Base-by-base conservation (phyloP, 225 moss, liverwort and hornwort species). In the Pseudoscleropodium purum region DNA sequence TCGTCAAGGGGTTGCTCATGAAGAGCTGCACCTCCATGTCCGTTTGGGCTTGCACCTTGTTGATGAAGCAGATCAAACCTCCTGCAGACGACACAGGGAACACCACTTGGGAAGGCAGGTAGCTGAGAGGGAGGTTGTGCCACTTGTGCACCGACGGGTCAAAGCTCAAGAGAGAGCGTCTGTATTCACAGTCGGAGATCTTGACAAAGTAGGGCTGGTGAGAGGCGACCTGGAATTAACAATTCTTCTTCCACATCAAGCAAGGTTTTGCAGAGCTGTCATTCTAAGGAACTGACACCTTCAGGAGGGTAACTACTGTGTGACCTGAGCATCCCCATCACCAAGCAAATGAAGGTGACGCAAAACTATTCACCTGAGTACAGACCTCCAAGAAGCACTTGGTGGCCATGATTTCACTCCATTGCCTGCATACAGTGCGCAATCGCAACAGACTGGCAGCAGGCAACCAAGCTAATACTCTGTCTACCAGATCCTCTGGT, bases 381-480 rank as follows among this genome's bases (percentile, higher is more conserved):
- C 94, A 97, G 34, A 95, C 90, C 90, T 94, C 94, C 88, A 96
- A 82, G 87, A 96, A 96, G 84, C 93, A 94, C 31, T 93, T 95
- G 66, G 95, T 91, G 89, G 95, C 90, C 94, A 97, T 93, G 39
- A 94, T 94, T 47, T 91, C 92, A 88, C 94, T 95, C 97, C 96
- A 97, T 89, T 94, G 94, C 88, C 90, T 96, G 86, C 97, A 97
- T 11, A 97, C 97, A 30, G 82, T 92, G 85, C 90, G 88, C 49
- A 97, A 91, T 63, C 94, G 94, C 81, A 97, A 90, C 88, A 93
- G 90, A 88, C 96, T 97, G 75, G 94, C 93, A 75, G 93, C 92
- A 41, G 96, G 97, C 86, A 97, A 89, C 95, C 95, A 96, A 25
- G 96, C 95, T 62, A 97, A 85, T 36, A 96, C 94, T 62, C 96